A percentile compares a stretch with the other conserved stretches of the same genome.
These are phyloP conservation scores for Pythium brassicae DNA, from an alignment of 352 stramenopile genomes.

Conservation along the genomic window DNA sequence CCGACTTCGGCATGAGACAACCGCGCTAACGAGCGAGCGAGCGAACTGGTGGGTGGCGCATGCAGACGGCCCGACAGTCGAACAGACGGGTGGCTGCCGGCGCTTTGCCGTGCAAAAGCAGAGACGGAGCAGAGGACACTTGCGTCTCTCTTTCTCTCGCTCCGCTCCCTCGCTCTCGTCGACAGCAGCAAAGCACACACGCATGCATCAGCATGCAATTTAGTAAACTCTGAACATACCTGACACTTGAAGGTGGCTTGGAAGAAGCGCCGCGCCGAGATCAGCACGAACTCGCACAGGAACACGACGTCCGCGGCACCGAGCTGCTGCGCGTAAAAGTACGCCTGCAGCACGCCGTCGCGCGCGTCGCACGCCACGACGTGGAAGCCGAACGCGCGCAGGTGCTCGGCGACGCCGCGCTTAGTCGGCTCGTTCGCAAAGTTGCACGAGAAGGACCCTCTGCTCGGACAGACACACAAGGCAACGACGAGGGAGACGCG, in stretches of 20 bases:
- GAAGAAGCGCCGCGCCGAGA: slow-evolving; percentile 72
- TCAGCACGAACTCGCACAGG: slow-evolving; percentile 72
- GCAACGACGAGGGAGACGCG: neutral
- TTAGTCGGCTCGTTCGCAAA: slow-evolving; percentile 52
- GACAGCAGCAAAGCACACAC: neutral
- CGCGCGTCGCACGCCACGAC: slow-evolving; percentile 47
- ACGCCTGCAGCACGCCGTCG: slow-evolving; percentile 57
- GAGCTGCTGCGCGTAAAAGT: slow-evolving; percentile 61
- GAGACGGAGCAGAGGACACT: neutral
- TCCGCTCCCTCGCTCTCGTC: neutral
- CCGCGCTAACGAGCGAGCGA: neutral
- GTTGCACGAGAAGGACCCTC: slow-evolving; percentile 69
- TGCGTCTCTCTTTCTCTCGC: slow-evolving; percentile 3
- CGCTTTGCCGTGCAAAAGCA: neutral
- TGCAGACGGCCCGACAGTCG: neutral
- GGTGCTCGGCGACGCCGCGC: slow-evolving; percentile 37
- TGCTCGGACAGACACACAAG: slow-evolving; percentile 13
- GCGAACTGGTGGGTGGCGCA: neutral
- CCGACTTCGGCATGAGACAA: neutral
- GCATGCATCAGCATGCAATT: neutral
- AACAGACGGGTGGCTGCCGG: neutral
- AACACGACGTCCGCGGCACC: slow-evolving; percentile 42
- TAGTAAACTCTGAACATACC: slow-evolving; percentile 18
- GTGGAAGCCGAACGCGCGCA: slow-evolving; percentile 46
- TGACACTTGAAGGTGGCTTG: slow-evolving; percentile 81